Percentiles rank a stretch among this genome's conserved stretches.
phyloP scores from a whole-genome alignment of 306 rosid genomes.

The Cotoneaster glaucophyllus region DNA sequence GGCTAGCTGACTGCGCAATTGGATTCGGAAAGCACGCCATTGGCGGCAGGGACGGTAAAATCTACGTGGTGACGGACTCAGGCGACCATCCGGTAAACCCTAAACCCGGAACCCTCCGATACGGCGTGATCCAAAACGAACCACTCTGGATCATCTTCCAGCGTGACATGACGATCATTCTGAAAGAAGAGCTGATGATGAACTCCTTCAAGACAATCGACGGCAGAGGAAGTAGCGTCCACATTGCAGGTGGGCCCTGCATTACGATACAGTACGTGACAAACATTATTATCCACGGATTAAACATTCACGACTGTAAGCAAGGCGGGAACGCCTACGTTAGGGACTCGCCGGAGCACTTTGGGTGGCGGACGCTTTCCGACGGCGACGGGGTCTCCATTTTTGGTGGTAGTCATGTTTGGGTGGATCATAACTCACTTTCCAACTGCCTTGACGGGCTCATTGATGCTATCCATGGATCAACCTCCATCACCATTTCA shows the following conservation, averaged over 20 bases:
- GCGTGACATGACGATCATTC: slow-evolving; percentile 64
- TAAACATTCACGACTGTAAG: slow-evolving; percentile 80
- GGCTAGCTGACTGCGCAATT: slow-evolving; percentile 70
- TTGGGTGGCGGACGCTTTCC: slow-evolving; percentile 75
- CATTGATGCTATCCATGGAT: slow-evolving; percentile 76
- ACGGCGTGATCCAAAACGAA: slow-evolving; percentile 69
- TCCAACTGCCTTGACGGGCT: slow-evolving; percentile 73
- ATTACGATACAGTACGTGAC: slow-evolving; percentile 76
- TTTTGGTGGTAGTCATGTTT: slow-evolving; percentile 81
- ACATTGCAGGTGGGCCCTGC: slow-evolving; percentile 92
- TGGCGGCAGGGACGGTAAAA: slow-evolving; percentile 78
- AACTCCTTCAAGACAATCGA: slow-evolving; percentile 88
- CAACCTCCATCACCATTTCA: slow-evolving; percentile 77
- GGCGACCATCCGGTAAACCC: slow-evolving; percentile 71
- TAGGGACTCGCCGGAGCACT: slow-evolving; percentile 73
- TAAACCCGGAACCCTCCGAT: slow-evolving; percentile 65
- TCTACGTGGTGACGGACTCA: slow-evolving; percentile 65
- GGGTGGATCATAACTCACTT: slow-evolving; percentile 86
- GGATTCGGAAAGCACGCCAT: slow-evolving; percentile 82
- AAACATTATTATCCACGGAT: slow-evolving; percentile 71
- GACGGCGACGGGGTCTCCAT: slow-evolving; percentile 86
- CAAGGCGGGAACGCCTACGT: slow-evolving; percentile 74
- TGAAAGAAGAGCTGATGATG: slow-evolving; percentile 64
- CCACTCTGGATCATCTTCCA: slow-evolving; percentile 83
- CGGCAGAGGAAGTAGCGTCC: slow-evolving; percentile 72